Evolutionary conservation across 2,329 filamentous ascomycete species (phyloP).

Genomic region (Aspergillus sp.): DNA sequence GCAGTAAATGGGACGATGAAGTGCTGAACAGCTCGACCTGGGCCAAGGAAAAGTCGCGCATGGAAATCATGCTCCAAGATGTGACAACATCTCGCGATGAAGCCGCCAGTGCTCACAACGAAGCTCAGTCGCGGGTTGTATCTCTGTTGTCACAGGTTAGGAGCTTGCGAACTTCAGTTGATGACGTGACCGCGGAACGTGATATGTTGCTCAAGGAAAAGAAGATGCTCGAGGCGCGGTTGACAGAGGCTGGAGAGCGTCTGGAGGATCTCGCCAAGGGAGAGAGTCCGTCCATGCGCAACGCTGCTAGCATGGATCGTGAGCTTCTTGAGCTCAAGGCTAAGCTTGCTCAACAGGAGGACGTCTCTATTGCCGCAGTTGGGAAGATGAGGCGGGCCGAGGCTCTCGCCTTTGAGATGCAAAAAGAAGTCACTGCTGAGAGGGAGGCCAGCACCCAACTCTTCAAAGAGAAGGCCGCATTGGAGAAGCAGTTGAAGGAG

Average conservation of each 20-base stretch:
- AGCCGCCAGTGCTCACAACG: conserved; percentile 88
- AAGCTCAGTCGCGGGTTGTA: conserved; percentile 91
- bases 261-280: conserved; percentile 86
- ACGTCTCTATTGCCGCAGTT: conserved; percentile 86
- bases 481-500: conserved; percentile 91
- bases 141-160: conserved; percentile 88
- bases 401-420: conserved; percentile 81
- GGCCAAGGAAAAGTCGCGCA: conserved; percentile 94
- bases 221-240: conserved; percentile 79
- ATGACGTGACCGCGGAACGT: conserved; percentile 83
- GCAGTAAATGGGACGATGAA: conserved; percentile 97
- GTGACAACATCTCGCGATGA: conserved; percentile 91
- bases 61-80: conserved; percentile 88
- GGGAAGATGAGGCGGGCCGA: conserved; percentile 98
- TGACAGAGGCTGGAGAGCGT: conserved; percentile 84
- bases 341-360: conserved; percentile 86
- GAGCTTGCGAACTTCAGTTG: conserved; percentile 77
- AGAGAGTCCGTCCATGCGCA: conserved; percentile 84
- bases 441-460: conserved; percentile 79
- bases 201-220: conserved; percentile 88
- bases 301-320: conserved; percentile 85
- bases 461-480: conserved; percentile 83
- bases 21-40: conserved; percentile 96
- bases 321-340: conserved; percentile 90
- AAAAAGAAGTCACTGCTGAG: conserved; percentile 88